Percentiles rank a stretch among this genome's conserved stretches.
These are phyloP conservation scores for Cyberlindnera meyerae DNA, from an alignment of 805 yeast species.

Conservation along the genomic window DNA sequence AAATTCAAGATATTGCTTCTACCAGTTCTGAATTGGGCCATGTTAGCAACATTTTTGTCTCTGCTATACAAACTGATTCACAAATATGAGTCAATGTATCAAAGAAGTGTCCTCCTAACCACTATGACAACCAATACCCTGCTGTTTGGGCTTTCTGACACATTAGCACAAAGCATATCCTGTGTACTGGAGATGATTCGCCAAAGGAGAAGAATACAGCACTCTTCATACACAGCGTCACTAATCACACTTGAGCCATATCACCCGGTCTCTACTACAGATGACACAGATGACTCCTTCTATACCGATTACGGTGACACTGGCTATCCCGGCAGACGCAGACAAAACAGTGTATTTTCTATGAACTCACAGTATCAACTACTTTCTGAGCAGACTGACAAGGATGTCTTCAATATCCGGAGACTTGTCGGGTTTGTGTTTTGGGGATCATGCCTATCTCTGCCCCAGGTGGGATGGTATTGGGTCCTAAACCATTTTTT, in stretches of 20 bases:
- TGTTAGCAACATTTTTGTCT: conserved; percentile 44
- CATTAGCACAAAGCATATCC: conserved; percentile 63
- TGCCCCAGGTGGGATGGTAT: conserved; percentile 88
- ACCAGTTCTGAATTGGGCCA: conserved; percentile 52
- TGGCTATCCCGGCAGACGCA: conserved; percentile 19
- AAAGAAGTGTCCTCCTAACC: conserved; percentile 63
- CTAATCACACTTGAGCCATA: conserved; percentile 17
- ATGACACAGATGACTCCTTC: conserved; percentile 20
- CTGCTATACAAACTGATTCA: conserved; percentile 51
- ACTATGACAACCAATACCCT: conserved; percentile 76
- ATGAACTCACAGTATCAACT: conserved; percentile 26
- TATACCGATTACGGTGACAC: conserved; percentile 30
- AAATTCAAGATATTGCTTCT: conserved; percentile 38
- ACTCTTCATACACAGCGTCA: conserved; percentile 2
- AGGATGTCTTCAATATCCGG: conserved; percentile 50
- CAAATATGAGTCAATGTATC: conserved; percentile 56
- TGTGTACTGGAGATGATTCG: conserved; percentile 18
- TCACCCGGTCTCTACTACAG: conserved; percentile 9
- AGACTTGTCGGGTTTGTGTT: conserved; percentile 74
- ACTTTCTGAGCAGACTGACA: conserved; percentile 25
- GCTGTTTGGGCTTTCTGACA: conserved; percentile 85
- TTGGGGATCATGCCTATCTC: conserved; percentile 85
- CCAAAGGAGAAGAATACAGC: conserved; percentile 1
- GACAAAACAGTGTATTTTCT: conserved; percentile 26
- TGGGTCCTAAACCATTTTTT: conserved; percentile 71